A percentile compares a stretch with the other conserved stretches of the same genome.
These are phyloP conservation scores for Eragrostis tef DNA, from an alignment of 202 grass and related monocot species.

Conservation along the genomic window DNA sequence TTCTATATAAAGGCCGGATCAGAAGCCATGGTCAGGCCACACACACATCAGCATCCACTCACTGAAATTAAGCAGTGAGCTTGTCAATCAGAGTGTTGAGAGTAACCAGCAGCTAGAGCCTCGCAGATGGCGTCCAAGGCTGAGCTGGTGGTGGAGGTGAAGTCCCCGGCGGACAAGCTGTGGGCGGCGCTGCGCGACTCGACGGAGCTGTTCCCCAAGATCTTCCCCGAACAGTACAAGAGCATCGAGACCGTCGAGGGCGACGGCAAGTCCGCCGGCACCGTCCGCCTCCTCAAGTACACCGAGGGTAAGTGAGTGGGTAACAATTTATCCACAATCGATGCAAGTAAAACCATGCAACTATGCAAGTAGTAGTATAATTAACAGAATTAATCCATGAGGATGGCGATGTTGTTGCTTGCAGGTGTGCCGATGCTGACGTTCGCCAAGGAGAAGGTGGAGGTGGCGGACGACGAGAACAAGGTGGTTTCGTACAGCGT, in stretches of 20 bases:
- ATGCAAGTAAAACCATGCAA: too few species aligned
- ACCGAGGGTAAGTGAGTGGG: constrained; percentile 52
- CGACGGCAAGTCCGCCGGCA: constrained; percentile 78
- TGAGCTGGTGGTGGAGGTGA: constrained; percentile 67
- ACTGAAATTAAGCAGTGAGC: background rate
- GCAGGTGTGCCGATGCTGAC: constrained; percentile 68
- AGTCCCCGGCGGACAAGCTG: constrained; percentile 72
- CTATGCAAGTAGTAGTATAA: too few species aligned
- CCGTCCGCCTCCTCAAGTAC: constrained; percentile 83
- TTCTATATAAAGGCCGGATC: constrained; percentile 40
- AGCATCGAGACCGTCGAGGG: constrained; percentile 87
- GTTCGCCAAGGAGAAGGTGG: constrained; percentile 88
- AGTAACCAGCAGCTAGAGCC: background rate
- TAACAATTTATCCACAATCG: background rate
- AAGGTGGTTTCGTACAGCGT: constrained; percentile 76
- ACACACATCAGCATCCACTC: background rate
- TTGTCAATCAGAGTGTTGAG: too few species aligned
- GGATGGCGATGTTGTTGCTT: too few species aligned
- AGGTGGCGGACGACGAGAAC: constrained; percentile 67
- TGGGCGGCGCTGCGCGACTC: constrained; percentile 73
- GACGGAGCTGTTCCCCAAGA: constrained; percentile 79
- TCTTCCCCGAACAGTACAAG: constrained; percentile 88
- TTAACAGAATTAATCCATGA: too few species aligned
- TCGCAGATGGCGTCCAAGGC: constrained; percentile 76
- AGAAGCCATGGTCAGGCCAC: constrained; percentile 21